Base-by-base conservation (phyloP, 805 yeast genomes). In the Blastobotrys muscicola region DNA sequence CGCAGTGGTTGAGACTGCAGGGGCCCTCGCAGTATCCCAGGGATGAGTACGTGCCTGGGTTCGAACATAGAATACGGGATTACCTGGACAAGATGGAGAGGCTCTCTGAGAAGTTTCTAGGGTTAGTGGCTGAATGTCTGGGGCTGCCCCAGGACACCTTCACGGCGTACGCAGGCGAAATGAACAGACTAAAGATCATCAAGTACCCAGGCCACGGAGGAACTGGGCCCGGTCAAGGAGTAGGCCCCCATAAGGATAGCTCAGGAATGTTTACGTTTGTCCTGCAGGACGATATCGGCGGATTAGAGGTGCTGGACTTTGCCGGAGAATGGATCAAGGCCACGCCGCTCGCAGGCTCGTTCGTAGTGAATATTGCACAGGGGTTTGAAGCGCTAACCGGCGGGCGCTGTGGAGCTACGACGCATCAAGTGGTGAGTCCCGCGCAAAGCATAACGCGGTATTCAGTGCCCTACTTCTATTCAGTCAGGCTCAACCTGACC, bases 201-300 rank as follows among this genome's bases (percentile, higher is more conserved):
- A 70, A 74, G 23, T 78, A 78, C 51, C 83, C 83, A 3, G 78
- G 73, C 41, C 53, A 56, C 1, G 37, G 47, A 0, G 58, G 48
- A 1, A 38, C 44, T 11, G 47, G 41, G 12, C 43, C 45, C 11
- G 39, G 40, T 8, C 80, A 74, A 51, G 82, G 82, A 0, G 74
- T 70, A 12, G 83, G 84, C 1, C 80, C 82, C 2, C 86, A 80
- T 53, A 69, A 82, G 45, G 87, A 81, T 52, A 51, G 59, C 13
- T 74, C 79, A 3, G 82, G 77, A 43, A 66, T 79, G 52, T 54
- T 79, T 26, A 78, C 84, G 0, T 75, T 68, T 54, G 75, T 80
- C 9, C 73, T 69, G 50, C 83, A 79, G 53, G 82, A 77, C 8
- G 64, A 70, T 44, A 58, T 55, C 3, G 67, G 74, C 33, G 76